A percentile compares a stretch with the other conserved stretches of the same genome.
Evolutionary conservation across 768 basidiomycete genomes (phyloP).

Genomic region (Leucocoprinus sp.): DNA sequence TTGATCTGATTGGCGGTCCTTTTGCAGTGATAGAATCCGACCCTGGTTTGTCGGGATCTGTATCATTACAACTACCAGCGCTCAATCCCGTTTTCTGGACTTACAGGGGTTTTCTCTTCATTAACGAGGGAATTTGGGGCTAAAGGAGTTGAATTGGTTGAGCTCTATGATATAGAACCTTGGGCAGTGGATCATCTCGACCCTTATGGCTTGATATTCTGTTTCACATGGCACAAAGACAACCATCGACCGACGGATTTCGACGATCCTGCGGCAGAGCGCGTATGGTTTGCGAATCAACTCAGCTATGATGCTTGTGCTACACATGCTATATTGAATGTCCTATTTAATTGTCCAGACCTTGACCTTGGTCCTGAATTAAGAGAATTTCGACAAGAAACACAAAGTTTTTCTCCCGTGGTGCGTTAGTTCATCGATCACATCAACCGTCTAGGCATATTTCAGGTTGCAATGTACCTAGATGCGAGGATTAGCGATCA

Average conservation of each 20-base stretch:
- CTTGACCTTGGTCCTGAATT: slow-evolving; percentile 42
- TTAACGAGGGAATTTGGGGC: slow-evolving; percentile 48
- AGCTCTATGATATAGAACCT: slow-evolving; percentile 56
- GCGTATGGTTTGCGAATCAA: slow-evolving; percentile 64
- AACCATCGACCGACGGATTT: slow-evolving; percentile 36
- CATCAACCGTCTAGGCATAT: background rate
- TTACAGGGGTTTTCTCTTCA: slow-evolving; percentile 48
- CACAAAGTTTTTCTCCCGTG: slow-evolving; percentile 47
- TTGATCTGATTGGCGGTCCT: slow-evolving; percentile 52
- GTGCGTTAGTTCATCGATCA: slow-evolving; percentile 28
- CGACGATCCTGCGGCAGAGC: slow-evolving; percentile 44
- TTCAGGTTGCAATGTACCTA: slow-evolving; percentile 16
- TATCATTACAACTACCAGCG: background rate
- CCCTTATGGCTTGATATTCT: slow-evolving; percentile 55
- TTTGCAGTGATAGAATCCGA: slow-evolving; percentile 57
- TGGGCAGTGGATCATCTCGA: slow-evolving; percentile 54
- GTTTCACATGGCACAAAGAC: slow-evolving; percentile 51
- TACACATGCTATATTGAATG: slow-evolving; percentile 53
- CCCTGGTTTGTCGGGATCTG: slow-evolving; percentile 27
- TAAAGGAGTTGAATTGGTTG: slow-evolving; percentile 42
- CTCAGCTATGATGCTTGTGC: slow-evolving; percentile 60
- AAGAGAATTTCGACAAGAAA: slow-evolving; percentile 37
- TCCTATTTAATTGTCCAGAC: slow-evolving; percentile 46
- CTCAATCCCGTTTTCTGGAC: background rate
- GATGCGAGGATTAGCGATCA: slow-evolving; percentile 60